phyloP scores from a whole-genome alignment of 768 basidiomycete genomes.

The Leccinum ochraceum region DNA sequence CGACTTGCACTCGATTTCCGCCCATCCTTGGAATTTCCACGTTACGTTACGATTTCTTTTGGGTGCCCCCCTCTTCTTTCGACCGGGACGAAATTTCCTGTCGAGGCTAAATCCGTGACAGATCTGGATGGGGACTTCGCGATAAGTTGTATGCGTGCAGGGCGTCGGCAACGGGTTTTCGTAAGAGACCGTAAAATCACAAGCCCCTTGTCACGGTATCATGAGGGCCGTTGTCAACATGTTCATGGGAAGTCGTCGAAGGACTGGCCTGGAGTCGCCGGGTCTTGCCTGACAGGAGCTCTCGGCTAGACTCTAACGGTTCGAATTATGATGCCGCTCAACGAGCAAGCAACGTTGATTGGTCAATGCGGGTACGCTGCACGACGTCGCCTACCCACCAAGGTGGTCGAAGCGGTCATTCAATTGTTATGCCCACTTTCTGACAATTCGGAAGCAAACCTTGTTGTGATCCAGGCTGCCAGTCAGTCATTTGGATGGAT shows the following conservation, averaged over 20 bases:
- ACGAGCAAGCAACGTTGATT: background rate
- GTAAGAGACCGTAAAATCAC: conserved; percentile 22
- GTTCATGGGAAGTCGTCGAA: background rate
- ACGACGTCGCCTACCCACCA: conserved; percentile 1
- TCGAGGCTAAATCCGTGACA: conserved; percentile 12
- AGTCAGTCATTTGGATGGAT: background rate
- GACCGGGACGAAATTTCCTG: conserved; percentile 14
- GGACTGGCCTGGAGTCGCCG: background rate
- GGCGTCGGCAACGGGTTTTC: conserved; percentile 21
- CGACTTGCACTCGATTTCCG: conserved; percentile 21
- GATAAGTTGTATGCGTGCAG: conserved; percentile 20
- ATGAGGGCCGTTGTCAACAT: background rate
- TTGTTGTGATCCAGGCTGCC: background rate
- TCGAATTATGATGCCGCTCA: background rate
- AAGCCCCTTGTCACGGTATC: background rate
- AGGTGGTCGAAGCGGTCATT: background rate
- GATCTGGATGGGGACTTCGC: conserved; percentile 9
- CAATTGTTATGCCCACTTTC: background rate
- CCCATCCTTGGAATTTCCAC: conserved; percentile 20
- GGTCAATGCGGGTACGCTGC: background rate
- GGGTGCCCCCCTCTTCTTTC: conserved; percentile 8
- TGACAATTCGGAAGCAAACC: conserved; percentile 1
- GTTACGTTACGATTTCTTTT: conserved; percentile 26
- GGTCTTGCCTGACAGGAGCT: background rate
- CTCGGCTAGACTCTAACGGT: background rate